Conservation (phyloP, 495 filamentous ascomycete species). For the Parmelia sp. region DNA sequence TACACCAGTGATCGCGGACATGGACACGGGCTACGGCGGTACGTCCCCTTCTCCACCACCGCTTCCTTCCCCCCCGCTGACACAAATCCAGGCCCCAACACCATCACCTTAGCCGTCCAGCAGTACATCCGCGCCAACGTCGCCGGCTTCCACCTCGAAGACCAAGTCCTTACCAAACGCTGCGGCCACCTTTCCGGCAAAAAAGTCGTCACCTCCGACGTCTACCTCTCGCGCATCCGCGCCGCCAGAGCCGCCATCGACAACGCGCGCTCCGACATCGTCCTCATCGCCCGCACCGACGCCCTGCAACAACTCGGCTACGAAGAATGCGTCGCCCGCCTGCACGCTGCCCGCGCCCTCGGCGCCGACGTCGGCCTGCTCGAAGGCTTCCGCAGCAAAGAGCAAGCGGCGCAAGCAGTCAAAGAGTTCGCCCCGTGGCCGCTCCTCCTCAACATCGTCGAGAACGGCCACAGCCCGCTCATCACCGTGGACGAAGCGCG, state of each 20-base stretch:
- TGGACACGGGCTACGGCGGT: constrained; percentile 61
- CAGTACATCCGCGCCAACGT: constrained; percentile 61
- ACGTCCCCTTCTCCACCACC: constrained; percentile 15
- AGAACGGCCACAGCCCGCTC: constrained; percentile 52
- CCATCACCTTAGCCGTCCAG: constrained; percentile 54
- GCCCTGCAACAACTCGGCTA: constrained; percentile 58
- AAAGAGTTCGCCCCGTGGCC: constrained; percentile 53
- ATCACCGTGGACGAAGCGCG: constrained; percentile 51
- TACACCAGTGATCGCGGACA: constrained; percentile 63
- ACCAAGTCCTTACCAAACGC: constrained; percentile 61
- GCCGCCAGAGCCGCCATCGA: constrained; percentile 46
- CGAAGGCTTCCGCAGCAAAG: constrained; percentile 53
- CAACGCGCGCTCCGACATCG: constrained; percentile 49
- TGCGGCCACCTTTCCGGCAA: constrained; percentile 60
- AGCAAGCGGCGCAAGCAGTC: constrained; percentile 46
- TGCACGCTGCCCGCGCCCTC: constrained; percentile 48
- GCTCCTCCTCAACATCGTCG: constrained; percentile 58
- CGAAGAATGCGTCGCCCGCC: constrained; percentile 50
- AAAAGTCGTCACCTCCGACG: constrained; percentile 47
- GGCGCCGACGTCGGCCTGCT: constrained; percentile 62
- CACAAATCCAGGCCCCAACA: constrained; percentile 45
- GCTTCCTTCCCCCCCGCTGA: neutral
- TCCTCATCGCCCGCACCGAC: constrained; percentile 65
- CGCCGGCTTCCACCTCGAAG: constrained; percentile 65
- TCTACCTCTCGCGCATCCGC: constrained; percentile 51